Conservation (phyloP, 495 filamentous ascomycete species). For the Penicillium chermesinum region DNA sequence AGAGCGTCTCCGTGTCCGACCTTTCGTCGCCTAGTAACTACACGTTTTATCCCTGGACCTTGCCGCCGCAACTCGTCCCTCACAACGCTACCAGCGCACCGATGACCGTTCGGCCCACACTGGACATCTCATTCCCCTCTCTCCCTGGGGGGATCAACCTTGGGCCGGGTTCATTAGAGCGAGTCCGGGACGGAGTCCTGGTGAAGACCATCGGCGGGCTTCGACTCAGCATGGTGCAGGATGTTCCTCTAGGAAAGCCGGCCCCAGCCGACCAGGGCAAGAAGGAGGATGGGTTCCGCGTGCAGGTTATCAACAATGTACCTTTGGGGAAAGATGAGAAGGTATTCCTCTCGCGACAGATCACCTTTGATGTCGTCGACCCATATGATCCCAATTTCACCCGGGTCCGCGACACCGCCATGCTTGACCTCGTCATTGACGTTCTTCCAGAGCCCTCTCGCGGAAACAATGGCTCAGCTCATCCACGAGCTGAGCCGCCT, state of each 20-base stretch:
- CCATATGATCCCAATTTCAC: constrained; percentile 79
- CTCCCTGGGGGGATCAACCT: constrained; percentile 48
- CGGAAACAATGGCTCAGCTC: constrained; percentile 36
- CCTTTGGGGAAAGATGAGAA: constrained; percentile 85
- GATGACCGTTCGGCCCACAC: constrained; percentile 56
- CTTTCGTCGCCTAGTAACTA: constrained; percentile 65
- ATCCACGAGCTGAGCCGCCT: constrained; percentile 28
- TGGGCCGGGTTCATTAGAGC: constrained; percentile 53
- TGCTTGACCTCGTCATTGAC: constrained; percentile 68
- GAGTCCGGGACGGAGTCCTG: constrained; percentile 66
- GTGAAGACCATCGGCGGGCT: constrained; percentile 75
- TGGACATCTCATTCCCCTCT: constrained; percentile 78
- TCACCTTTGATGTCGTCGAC: constrained; percentile 65
- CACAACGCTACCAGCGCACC: constrained; percentile 65
- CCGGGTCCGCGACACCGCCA: constrained; percentile 62
- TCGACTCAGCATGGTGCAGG: constrained; percentile 73
- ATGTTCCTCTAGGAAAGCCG: constrained; percentile 37
- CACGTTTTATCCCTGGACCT: constrained; percentile 89
- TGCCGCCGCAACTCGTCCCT: constrained; percentile 69
- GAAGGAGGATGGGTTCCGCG: constrained; percentile 51
- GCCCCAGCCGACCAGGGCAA: constrained; percentile 15
- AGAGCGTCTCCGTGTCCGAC: constrained; percentile 52
- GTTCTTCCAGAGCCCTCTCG: constrained; percentile 38
- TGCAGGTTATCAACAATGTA: constrained; percentile 74
- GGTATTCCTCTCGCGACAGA: constrained; percentile 71